Conservation (phyloP, 768 basidiomycete genomes). For the Amanita rubescens region DNA sequence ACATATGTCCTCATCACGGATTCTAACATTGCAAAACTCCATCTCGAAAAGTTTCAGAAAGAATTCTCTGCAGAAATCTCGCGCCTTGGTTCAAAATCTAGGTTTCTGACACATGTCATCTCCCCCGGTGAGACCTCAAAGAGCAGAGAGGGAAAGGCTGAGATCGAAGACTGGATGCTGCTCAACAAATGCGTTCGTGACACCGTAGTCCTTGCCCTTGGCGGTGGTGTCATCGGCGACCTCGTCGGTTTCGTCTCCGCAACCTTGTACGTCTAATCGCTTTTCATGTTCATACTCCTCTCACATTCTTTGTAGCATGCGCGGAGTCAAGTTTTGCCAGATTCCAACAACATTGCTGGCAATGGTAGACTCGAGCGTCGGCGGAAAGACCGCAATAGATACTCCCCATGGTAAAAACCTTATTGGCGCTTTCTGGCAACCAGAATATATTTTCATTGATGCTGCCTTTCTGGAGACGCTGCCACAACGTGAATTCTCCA, state of each 20-base stretch:
- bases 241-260: conserved; percentile 95
- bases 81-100: conserved; percentile 29
- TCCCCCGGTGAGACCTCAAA: conserved; percentile 92
- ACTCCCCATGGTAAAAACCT: conserved; percentile 98
- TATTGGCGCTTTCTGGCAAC: conserved; percentile 98
- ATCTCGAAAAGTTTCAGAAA: conserved; percentile 58
- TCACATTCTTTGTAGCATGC: conserved; percentile 62
- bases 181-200: conserved; percentile 86
- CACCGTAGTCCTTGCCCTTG: conserved; percentile 87
- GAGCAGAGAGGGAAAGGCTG: conserved; percentile 83
- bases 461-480: conserved; percentile 93
- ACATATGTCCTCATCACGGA: conserved; percentile 93
- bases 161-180: conserved; percentile 90
- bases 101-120: conserved; percentile 75
- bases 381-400: conserved; percentile 99
- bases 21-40: conserved; percentile 77
- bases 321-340: conserved; percentile 91
- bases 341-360: conserved; percentile 94
- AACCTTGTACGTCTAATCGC: conserved; percentile 67
- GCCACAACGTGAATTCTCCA: conserved; percentile 89
- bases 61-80: conserved; percentile 50
- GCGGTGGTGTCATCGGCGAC: conserved; percentile 97
- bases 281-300: conserved; percentile 7
- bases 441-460: conserved; percentile 95
- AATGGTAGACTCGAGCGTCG: conserved; percentile 98